Evolutionary conservation across 192 early-diverging fungal genomes (phyloP), one percentile per base, ranked within the genome.

Genomic region (Linnemannia exigua): DNA sequence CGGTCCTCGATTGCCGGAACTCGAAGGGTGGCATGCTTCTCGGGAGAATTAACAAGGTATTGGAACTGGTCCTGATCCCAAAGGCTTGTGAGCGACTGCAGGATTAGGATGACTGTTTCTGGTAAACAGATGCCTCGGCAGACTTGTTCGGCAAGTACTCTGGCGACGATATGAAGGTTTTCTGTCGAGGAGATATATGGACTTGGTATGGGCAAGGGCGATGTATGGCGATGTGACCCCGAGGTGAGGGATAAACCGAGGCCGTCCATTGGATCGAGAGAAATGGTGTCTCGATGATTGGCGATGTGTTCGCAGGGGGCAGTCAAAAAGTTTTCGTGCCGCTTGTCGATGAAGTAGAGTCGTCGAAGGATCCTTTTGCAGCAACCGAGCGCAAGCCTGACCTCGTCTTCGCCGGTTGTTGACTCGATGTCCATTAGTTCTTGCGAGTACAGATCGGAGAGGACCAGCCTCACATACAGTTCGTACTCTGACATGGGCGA

Each of bases 61-160:
- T 80, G 84, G 25, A 86, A 72, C 3, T 67, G 74, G 48, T 77
- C 67, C 41, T 86, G 84, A 44, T 86, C 78, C 7, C 46, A 75
- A 1, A 86, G 78, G 33, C 84, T 86, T 35, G 72, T 70, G 3
- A 86, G 70, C 6, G 35, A 67, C 50, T 86, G 84, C 28, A 86
- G 70, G 15, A 86, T 36, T 35, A 86, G 67, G 20, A 80, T 75
- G 2, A 78, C 84, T 3, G 78, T 73, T 66, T 86, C 84, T 63
- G 78, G 84, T 3, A 76, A 22, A 63, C 84, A 86, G 36, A 73
- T 47, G 1, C 84, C 84, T 22, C 77, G 63, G 50, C 77, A 86
- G 22, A 86, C 78, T 67, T 79, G 83, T 36, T 86, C 83, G 25
- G 78, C 83, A 15, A 86, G 76, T 4, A 80, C 84, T 68, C 79